Percentiles rank a stretch among this genome's conserved stretches.
Conservation (phyloP, 768 basidiomycete species). For the Russula dissimulans region DNA sequence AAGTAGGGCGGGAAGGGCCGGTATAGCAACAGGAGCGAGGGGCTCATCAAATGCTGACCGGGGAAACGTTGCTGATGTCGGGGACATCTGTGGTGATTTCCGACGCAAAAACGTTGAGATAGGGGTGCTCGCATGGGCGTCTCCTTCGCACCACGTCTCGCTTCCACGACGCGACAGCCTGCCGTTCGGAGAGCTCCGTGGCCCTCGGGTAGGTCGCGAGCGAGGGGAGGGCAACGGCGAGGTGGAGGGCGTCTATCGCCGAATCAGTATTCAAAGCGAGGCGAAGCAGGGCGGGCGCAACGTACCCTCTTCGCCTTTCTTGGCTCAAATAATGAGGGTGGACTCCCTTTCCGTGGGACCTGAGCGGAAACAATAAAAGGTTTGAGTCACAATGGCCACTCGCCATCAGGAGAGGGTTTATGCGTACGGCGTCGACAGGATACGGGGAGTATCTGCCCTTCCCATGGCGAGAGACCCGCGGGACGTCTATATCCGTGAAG, state of each 20-base stretch:
- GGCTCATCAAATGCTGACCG: slow-evolving; percentile 25
- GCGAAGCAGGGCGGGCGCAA: neutral
- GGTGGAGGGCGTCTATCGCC: slow-evolving; percentile 23
- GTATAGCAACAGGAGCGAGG: slow-evolving; percentile 49
- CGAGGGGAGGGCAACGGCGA: slow-evolving; percentile 25
- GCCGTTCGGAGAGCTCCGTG: slow-evolving; percentile 8
- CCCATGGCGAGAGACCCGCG: slow-evolving; percentile 21
- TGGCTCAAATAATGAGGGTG: slow-evolving; percentile 23
- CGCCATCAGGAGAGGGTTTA: neutral
- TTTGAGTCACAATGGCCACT: neutral
- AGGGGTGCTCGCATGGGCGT: slow-evolving; percentile 40
- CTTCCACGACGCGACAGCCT: slow-evolving; percentile 16
- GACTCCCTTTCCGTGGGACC: slow-evolving; percentile 27
- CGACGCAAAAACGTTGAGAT: slow-evolving; percentile 76
- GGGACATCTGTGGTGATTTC: slow-evolving; percentile 62
- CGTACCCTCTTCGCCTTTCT: slow-evolving; percentile 24
- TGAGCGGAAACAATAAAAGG: neutral
- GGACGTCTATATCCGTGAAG: slow-evolving; percentile 21
- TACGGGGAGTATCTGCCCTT: slow-evolving; percentile 28
- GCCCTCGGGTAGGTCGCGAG: slow-evolving; percentile 16
- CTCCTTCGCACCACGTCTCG: slow-evolving; percentile 24
- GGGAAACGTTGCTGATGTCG: slow-evolving; percentile 39
- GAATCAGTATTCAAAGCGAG: neutral
- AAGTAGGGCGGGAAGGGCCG: slow-evolving; percentile 51
- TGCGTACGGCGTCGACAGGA: slow-evolving; percentile 25